Evolutionary conservation across 1,139 yeast genomes (phyloP).

Genomic region (Meyerozyma carpophila): DNA sequence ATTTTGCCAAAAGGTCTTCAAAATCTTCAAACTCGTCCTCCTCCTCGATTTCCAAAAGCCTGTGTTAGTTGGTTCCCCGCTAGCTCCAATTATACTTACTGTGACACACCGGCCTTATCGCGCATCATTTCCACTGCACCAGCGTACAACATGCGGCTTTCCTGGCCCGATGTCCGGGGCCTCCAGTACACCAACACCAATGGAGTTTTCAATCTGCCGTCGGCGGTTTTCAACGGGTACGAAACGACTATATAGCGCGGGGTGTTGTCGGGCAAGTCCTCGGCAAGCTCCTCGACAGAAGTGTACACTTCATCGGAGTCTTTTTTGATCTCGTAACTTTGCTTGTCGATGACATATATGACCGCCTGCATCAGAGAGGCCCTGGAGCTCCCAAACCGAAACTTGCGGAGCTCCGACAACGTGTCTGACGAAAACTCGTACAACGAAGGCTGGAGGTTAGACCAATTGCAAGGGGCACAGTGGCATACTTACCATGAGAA

Average conservation of each 20-base stretch:
- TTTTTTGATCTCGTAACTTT: conserved; percentile 52
- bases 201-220: conserved; percentile 72
- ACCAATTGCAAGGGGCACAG: background rate
- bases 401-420: conserved; percentile 55
- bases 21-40: conserved; percentile 59
- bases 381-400: conserved; percentile 68
- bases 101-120: conserved; percentile 70
- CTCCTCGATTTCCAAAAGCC: conserved; percentile 50
- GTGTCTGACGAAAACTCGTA: conserved; percentile 69
- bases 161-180: conserved; percentile 79
- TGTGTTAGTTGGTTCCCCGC: conserved; percentile 20
- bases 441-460: conserved; percentile 33
- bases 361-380: conserved; percentile 59
- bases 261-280: conserved; percentile 74
- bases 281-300: conserved; percentile 55
- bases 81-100: conserved; percentile 30
- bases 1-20: conserved; percentile 15
- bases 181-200: conserved; percentile 78
- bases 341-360: conserved; percentile 52
- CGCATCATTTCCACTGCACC: conserved; percentile 81
- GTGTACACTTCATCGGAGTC: conserved; percentile 38
- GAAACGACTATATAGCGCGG: conserved; percentile 76
- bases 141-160: conserved; percentile 79
- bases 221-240: conserved; percentile 64
- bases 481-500: background rate